Evolutionary conservation across 1,139 yeast genomes (phyloP).

Genomic region (Magnusiomyces sp.): DNA sequence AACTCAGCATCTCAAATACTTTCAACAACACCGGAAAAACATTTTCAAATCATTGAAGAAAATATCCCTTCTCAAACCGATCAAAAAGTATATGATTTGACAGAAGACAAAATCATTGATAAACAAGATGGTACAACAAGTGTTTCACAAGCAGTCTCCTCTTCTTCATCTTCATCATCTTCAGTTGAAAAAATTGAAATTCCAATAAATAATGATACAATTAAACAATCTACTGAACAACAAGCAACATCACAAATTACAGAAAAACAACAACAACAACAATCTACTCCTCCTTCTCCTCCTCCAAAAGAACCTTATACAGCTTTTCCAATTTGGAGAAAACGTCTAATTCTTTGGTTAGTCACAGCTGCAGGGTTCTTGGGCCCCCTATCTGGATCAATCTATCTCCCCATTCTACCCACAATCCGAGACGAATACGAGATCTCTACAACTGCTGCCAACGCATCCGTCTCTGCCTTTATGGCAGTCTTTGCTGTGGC

Average conservation of each 20-base stretch:
- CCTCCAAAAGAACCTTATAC: slow-evolving; percentile 8
- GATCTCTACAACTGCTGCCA: slow-evolving; percentile 40
- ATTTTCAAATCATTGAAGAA: too few species aligned
- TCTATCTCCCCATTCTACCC: slow-evolving; percentile 50
- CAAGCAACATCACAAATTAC: not conserved
- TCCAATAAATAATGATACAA: too few species aligned
- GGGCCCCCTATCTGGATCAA: slow-evolving; percentile 54
- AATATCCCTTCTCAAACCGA: too few species aligned
- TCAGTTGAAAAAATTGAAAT: too few species aligned
- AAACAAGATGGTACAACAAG: too few species aligned
- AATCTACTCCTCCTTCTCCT: not conserved
- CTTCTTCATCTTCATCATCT: too few species aligned
- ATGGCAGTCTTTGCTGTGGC: slow-evolving; percentile 50
- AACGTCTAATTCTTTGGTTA: slow-evolving; percentile 28
- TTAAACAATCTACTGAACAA: not conserved
- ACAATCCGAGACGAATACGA: slow-evolving; percentile 37
- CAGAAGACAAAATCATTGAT: too few species aligned
- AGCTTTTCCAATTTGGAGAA: slow-evolving; percentile 19
- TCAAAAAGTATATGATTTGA: too few species aligned
- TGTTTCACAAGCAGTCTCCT: too few species aligned
- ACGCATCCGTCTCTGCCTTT: slow-evolving; percentile 53
- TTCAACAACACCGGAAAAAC: too few species aligned
- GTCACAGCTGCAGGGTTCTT: slow-evolving; percentile 46
- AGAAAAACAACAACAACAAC: too few species aligned
- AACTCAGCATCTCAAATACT: too few species aligned